Conservation (phyloP, 805 yeast genomes). For the Millerozyma miso region DNA sequence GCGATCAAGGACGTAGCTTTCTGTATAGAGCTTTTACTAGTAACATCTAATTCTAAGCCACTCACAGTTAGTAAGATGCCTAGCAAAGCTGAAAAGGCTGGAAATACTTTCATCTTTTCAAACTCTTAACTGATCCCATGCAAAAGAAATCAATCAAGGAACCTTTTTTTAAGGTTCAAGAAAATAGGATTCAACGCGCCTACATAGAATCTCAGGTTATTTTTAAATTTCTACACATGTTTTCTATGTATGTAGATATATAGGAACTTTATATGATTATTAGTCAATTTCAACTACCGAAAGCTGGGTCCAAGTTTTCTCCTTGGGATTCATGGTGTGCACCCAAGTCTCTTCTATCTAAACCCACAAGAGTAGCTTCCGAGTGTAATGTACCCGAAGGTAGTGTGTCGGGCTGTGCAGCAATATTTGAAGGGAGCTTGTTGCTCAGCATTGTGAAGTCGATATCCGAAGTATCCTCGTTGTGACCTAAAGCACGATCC, state of each 20-base stretch:
- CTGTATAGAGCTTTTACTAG: slow-evolving; percentile 42
- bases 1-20: slow-evolving; percentile 59
- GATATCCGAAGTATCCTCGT: neutral
- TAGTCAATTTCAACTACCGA: slow-evolving; percentile 6
- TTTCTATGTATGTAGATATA: neutral
- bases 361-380: neutral
- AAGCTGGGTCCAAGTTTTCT: slow-evolving; percentile 19
- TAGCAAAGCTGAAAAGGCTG: slow-evolving; percentile 1
- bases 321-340: slow-evolving; percentile 1
- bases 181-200: slow-evolving; percentile 3
- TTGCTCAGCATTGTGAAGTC: neutral
- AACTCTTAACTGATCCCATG: neutral
- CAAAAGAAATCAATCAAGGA: neutral
- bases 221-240: neutral
- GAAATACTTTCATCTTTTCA: slow-evolving; percentile 5
- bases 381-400: neutral
- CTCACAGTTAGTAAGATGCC: slow-evolving; percentile 6
- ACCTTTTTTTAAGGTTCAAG: neutral
- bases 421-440: neutral
- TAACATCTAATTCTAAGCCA: slow-evolving; percentile 34
- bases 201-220: neutral
- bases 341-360: slow-evolving; percentile 1
- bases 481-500: neutral
- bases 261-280: neutral
- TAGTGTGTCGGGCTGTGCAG: neutral